phyloP scores from a whole-genome alignment of 805 yeast species.

The Lipomyces yamadae region DNA sequence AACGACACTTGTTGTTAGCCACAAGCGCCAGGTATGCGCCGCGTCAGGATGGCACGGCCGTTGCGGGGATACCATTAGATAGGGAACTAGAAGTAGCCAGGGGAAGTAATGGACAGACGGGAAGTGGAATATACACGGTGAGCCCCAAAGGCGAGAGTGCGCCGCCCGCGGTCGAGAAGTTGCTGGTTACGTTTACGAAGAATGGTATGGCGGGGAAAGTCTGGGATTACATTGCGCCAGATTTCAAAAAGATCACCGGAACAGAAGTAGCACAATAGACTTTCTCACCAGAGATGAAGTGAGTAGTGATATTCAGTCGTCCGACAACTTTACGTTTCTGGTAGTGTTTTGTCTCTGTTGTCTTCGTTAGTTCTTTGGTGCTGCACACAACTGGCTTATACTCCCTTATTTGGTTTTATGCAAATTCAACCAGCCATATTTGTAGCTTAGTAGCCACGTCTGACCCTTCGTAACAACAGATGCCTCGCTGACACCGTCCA shows the following conservation, averaged over 20 bases:
- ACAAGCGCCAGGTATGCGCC: conserved; percentile 9
- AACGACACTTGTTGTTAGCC: conserved; percentile 15
- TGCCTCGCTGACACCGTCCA: too few relatives aligned
- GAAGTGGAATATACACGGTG: conserved; percentile 8
- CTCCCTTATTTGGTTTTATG: too few relatives aligned
- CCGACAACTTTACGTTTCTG: too few relatives aligned
- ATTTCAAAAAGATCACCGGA: background rate
- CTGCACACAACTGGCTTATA: too few relatives aligned
- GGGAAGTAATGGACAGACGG: background rate
- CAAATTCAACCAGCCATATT: too few relatives aligned
- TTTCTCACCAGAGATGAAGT: background rate
- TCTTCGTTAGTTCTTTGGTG: too few relatives aligned
- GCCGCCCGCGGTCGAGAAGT: conserved; percentile 1
- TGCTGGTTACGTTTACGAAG: background rate
- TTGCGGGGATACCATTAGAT: conserved; percentile 8
- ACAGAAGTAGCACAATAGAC: too few relatives aligned
- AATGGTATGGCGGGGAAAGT: background rate
- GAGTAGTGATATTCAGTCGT: too few relatives aligned
- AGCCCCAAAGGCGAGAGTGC: background rate
- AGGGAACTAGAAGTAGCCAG: background rate
- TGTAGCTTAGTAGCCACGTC: too few relatives aligned
- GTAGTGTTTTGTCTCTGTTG: too few relatives aligned
- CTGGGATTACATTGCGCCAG: background rate
- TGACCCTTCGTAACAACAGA: too few relatives aligned
- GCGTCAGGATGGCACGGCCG: background rate